A percentile compares a stretch with the other conserved stretches of the same genome.
Evolutionary conservation across 176 grass and related monocot species (phyloP).

Genomic region (Lolium perenne): DNA sequence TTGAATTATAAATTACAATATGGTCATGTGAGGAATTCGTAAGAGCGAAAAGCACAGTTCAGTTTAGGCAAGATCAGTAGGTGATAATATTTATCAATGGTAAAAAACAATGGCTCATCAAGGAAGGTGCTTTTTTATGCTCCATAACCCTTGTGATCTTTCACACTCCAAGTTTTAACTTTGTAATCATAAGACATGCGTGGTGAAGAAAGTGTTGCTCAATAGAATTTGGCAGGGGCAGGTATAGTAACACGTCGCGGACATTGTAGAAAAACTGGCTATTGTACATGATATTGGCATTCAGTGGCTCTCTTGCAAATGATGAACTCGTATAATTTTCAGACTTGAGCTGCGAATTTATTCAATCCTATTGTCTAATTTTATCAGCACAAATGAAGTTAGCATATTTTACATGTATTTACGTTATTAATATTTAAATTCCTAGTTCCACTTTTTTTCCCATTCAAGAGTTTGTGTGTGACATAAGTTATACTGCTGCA

Average conservation of each 20-base stretch:
- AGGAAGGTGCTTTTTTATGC: background rate
- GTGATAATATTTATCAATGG: background rate
- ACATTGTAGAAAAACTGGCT: background rate
- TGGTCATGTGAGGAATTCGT: background rate
- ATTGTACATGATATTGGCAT: background rate
- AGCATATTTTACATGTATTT: too few relatives aligned
- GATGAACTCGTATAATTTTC: background rate
- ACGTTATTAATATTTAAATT: too few relatives aligned
- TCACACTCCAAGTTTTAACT: background rate
- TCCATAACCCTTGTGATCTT: background rate
- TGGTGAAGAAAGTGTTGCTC: background rate
- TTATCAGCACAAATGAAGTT: background rate
- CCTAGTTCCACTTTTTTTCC: background rate
- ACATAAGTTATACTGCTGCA: background rate
- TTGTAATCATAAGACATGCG: background rate
- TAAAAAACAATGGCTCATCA: background rate
- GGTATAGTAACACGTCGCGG: background rate
- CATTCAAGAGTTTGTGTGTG: background rate
- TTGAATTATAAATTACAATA: background rate
- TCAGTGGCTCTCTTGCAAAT: conserved; percentile 27
- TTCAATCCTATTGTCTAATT: background rate
- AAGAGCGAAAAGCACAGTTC: background rate
- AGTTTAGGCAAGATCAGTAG: background rate
- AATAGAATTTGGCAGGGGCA: background rate
- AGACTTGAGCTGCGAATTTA: background rate